Evolutionary conservation across 202 grass and related monocot genomes (phyloP).

Genomic region (Setaria viridis): DNA sequence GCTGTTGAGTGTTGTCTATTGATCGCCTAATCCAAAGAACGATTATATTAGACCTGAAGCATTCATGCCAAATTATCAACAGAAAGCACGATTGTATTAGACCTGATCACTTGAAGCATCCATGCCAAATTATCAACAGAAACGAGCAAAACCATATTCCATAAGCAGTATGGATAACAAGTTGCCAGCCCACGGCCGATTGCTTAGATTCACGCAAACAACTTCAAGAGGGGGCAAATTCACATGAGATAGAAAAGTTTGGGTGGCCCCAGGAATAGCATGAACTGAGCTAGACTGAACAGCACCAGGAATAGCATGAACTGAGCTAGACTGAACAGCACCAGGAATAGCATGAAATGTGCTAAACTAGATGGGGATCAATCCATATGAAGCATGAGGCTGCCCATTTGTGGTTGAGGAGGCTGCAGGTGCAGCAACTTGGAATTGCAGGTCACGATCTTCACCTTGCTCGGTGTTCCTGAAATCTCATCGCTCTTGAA

Average conservation of each 20-base stretch:
- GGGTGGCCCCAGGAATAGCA: conserved; percentile 11
- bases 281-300: conserved; percentile 10
- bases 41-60: too few species aligned
- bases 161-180: neutral
- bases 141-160: neutral
- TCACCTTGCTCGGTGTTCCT: conserved; percentile 61
- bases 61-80: too few species aligned
- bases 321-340: neutral
- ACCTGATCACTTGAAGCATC: neutral
- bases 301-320: conserved; percentile 16
- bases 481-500: conserved; percentile 67
- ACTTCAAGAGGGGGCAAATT: neutral
- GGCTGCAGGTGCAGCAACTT: conserved; percentile 52
- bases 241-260: conserved; percentile 2
- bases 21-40: neutral
- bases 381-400: neutral
- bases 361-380: neutral
- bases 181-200: neutral
- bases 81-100: too few species aligned
- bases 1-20: neutral
- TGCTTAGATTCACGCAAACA: neutral
- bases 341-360: conserved; percentile 23
- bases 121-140: neutral
- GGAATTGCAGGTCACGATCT: conserved; percentile 86
- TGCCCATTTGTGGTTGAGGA: conserved; percentile 33